Evolutionary conservation across 2,329 filamentous ascomycete genomes (phyloP), one percentile per base, ranked within the genome.

Genomic region (Ophiostoma sp.): DNA sequence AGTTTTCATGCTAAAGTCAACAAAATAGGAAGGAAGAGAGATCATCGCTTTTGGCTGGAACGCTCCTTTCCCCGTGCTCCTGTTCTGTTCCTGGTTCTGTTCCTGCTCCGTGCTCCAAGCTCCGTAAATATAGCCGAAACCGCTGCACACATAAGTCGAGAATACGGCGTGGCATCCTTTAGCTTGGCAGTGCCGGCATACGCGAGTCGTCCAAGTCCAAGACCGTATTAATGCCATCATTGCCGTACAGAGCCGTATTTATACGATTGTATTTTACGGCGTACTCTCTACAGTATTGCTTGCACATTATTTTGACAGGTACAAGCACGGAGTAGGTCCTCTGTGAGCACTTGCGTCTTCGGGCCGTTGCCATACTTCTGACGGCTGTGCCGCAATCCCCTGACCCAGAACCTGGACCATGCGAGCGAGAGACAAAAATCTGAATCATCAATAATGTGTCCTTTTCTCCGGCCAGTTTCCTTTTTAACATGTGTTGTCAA

Each of bases 111-210:
- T 12, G 39, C 15, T 12, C 6, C 39, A 17, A 48, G 33, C 31
- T 22, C 33, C 33, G 59, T 63, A 39, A 39, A 59, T 31, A 55
- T 55, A 59, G 55, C 55, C 55, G 55, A 33, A 59, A 59, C 55
- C 28, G 55, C 25, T 33, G 28, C 52, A 5, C 33, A 7, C 25
- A 12, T 12, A 19, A 19, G 59, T 11, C 17, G 17, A 39, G 4
- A 39, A 19, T 63, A 15, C 33, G 33, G 31, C 33, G 19, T 63
- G 19, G n/a, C 59, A 63, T 63, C 19, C 2, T 22, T 39, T 11
- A 3, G 7, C 59, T 63, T 63, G 59, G 59, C 59, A 6, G 15
- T n/a, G 11, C 25, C 8, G 11, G 52, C 25, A 57, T n/a, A 50
- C 19, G n/a, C 19, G 48, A 50, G 19, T 50, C 22, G 48, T 22